Base-by-base conservation (phyloP, 352 stramenopile species). In the Phytophthora sp. region DNA sequence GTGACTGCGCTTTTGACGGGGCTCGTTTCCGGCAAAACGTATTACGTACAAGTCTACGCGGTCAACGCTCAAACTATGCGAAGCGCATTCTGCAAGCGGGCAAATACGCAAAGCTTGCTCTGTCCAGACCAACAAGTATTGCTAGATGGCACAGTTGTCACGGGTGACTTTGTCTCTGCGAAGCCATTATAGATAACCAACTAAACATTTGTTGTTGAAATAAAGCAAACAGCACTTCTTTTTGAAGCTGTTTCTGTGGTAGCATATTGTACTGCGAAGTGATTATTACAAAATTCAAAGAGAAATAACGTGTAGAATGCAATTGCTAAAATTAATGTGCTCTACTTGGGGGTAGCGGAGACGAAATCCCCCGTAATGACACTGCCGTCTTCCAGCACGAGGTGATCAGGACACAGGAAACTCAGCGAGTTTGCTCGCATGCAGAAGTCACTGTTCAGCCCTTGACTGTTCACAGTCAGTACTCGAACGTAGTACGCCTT, bases 401-500 rank as follows among this genome's bases (percentile, higher is more conserved):
- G 61, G 26, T 88, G 83, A 51, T 91, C 84, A 0, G 86, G 86
- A 63, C 86, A 95, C 10, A 92, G 66, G 35, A 88, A 83, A 9
- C 66, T 65, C 51, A 74, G 69, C 6, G 51, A 53, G 53, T 95
- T 91, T 13, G 62, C 61, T 8, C 80, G 80, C 13, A 63, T 60
- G 43, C 86, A 93, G 49, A 91, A 95, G 59, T 89, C 79, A 23
- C 80, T 88, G 54, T 82, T 87, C 26, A 82, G 66, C 1, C 89
- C 81, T 66, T 94, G 75, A 42, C 68, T 74, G 67, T 98, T 98
- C 18, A 88, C 72, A 1, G 89, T 79, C 23, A 91, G 73, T 45
- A 98, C 87, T 12, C 87, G 80, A 41, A 97, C 78, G 52, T 76
- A 92, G 77, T 97, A 97, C 5, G 60, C 46, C n/a, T 76, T 82